Base-by-base conservation (phyloP, 2,329 filamentous ascomycete species). In the Paecilomyces sp. region DNA sequence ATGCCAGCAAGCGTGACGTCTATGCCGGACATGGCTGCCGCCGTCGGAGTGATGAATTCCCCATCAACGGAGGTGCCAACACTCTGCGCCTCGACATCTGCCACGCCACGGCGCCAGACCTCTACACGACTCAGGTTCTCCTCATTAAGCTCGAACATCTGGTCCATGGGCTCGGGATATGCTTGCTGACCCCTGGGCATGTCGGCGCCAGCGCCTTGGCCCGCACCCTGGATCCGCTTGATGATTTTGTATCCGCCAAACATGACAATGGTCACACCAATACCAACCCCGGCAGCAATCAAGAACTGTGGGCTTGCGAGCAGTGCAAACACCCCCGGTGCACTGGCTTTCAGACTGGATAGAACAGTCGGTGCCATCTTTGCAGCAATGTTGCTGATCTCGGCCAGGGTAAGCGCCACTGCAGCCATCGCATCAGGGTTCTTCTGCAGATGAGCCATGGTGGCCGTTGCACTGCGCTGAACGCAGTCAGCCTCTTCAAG, bases 191-290 rank as follows among this genome's bases (percentile, higher is more conserved):
- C 36, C 41, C 18, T 47, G 41, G 41, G n/a, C 3, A n/a, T n/a
- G 15, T n/a, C 36, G 15, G 41, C n/a, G n/a, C 13, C 41, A 47
- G 13, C 41, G 41, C 41, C 9, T 18, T 8, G 6, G 41, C n/a
- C 9, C 8, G 41, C 63, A 13, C 72, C 78, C 68, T 80, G 79
- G 65, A 97, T 90, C 67, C 87, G 88, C 81, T 97, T 95, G 76
- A 99, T 87, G 73, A 99, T 97, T 78, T 96, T 97, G 84, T 91
- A 97, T 4, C 94, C 93, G 58, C 94, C 94, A 61, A 99, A 91
- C 74, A 94, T 92, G 68, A 99, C 91, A 8, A 97, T 87, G 0
- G 94, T 97, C n/a, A 96, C 88, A 13, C 94, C 94, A 0, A 96
- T 87, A 0, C 90, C 91, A 13, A 96, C 86, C 52, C 92, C 90